Evolutionary conservation across 164 flowering plant species (phyloP).

Genomic region (Annona cherimola): DNA sequence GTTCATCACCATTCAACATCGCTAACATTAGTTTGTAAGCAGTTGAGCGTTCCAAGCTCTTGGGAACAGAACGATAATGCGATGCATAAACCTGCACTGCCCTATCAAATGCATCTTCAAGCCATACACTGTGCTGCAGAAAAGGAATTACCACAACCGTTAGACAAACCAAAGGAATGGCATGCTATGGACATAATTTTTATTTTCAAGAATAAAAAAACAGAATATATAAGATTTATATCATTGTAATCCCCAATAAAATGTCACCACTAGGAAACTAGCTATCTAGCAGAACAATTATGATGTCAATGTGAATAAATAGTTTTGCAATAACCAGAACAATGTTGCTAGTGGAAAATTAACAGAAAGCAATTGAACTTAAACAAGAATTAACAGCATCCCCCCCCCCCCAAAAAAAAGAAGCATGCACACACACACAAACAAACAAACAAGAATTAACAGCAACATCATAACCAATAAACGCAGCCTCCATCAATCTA

Average conservation of each 20-base stretch:
- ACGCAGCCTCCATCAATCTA: too few species aligned
- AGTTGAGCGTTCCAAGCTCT: constrained; percentile 95
- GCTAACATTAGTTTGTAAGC: constrained; percentile 97
- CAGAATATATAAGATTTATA: neutral
- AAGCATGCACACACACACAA: neutral
- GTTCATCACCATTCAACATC: constrained; percentile 95
- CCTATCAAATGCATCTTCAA: constrained; percentile 98
- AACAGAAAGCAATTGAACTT: neutral
- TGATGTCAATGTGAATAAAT: too few species aligned
- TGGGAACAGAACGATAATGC: constrained; percentile 92
- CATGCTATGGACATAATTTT: neutral
- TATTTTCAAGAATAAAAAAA: neutral
- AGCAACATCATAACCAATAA: too few species aligned
- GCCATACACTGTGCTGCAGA: constrained; percentile 97
- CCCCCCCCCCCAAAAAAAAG: neutral
- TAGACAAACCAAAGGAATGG: constrained; percentile 1
- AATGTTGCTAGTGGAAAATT: neutral
- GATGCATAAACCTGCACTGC: constrained; percentile 89
- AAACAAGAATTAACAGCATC: neutral
- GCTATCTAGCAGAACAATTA: too few species aligned
- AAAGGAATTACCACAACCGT: constrained; percentile 17
- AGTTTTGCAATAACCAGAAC: neutral
- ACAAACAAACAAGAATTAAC: too few species aligned
- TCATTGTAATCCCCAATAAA: neutral
- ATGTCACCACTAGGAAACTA: neutral